Conservation (phyloP, 805 yeast species). For the Candida odintsovae region DNA sequence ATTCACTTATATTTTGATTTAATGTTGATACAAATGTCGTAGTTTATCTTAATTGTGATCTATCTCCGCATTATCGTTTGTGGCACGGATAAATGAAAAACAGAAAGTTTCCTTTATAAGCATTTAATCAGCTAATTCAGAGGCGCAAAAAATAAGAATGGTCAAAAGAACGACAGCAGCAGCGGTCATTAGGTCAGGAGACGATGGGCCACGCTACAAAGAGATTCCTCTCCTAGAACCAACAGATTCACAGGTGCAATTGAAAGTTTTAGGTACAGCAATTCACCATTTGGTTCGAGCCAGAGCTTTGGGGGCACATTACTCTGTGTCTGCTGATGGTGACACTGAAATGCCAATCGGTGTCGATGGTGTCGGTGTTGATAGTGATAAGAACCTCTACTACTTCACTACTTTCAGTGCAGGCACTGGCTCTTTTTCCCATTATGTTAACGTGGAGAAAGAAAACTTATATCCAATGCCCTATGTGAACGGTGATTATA, state of each 20-base stretch:
- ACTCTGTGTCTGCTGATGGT: not conserved
- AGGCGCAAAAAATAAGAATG: not conserved
- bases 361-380: not conserved
- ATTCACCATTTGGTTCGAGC: not conserved
- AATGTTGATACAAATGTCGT: no score
- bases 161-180: not conserved
- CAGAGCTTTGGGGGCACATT: not conserved
- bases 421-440: slow-evolving; percentile 5
- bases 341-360: not conserved
- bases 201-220: not conserved
- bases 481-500: not conserved
- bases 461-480: not conserved
- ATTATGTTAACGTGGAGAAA: slow-evolving; percentile 4
- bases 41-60: no score
- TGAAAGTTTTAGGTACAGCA: not conserved
- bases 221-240: not conserved
- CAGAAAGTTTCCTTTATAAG: no score
- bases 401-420: slow-evolving; percentile 4
- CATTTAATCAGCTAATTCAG: no score
- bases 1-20: no score
- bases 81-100: no score
- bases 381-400: not conserved
- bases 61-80: no score
- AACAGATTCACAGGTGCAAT: not conserved
- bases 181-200: not conserved